Evolutionary conservation across 208 protist species (phyloP).

Genomic region (Crithidia brevicula): DNA sequence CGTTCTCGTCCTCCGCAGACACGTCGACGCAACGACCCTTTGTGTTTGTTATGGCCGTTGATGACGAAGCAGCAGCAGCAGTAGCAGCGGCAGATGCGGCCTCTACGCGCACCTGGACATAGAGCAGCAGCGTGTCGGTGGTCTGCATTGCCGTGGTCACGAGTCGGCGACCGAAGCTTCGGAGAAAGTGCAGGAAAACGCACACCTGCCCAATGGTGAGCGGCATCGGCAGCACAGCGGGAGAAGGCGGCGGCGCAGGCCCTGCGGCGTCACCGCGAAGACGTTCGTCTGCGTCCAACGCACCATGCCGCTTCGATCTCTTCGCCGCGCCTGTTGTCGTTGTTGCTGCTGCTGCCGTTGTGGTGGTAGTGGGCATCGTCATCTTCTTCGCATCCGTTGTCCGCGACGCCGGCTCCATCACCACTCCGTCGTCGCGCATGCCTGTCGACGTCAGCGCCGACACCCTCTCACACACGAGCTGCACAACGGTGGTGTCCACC

Average conservation of each 20-base stretch:
- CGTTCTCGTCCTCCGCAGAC: too few relatives aligned
- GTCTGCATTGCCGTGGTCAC: conserved; percentile 32
- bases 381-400: not conserved
- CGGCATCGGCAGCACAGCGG: conserved; percentile 2
- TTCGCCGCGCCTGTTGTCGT: too few relatives aligned
- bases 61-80: conserved; percentile 16
- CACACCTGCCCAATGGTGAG: conserved; percentile 33
- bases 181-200: conserved; percentile 32
- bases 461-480: conserved; percentile 37
- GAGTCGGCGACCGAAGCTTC: conserved; percentile 18
- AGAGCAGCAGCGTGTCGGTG: conserved; percentile 42
- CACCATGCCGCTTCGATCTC: too few relatives aligned
- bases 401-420: too few relatives aligned
- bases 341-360: not conserved
- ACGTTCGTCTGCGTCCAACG: too few relatives aligned
- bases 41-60: too few relatives aligned
- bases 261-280: too few relatives aligned
- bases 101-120: conserved; percentile 13
- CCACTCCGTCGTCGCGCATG: not conserved
- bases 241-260: too few relatives aligned
- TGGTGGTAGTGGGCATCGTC: too few relatives aligned
- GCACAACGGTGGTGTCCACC: conserved; percentile 42
- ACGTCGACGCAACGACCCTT: too few relatives aligned
- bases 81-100: conserved; percentile 12
- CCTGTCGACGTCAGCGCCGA: conserved; percentile 9